Evolutionary conservation across 495 filamentous ascomycete genomes (phyloP).

Genomic region (Lophiotrema nucula): DNA sequence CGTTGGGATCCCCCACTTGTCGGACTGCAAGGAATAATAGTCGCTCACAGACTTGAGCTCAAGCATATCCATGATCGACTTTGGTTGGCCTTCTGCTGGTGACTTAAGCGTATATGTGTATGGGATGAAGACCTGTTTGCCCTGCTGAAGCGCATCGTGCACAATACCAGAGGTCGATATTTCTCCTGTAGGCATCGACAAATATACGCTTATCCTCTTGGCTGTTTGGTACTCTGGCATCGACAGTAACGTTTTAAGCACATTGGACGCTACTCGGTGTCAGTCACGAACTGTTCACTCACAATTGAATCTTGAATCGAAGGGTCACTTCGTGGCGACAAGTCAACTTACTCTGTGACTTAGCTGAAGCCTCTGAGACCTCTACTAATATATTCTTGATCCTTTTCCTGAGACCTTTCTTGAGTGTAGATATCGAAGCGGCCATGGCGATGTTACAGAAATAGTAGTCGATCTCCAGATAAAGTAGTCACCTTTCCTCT

Average conservation of each 20-base stretch:
- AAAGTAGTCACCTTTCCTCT: not conserved
- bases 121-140: slow-evolving; percentile 88
- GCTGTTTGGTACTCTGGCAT: slow-evolving; percentile 68
- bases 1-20: slow-evolving; percentile 91
- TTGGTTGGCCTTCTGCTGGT: slow-evolving; percentile 47
- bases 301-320: too few species aligned
- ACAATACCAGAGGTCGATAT: slow-evolving; percentile 79
- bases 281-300: not conserved
- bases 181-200: slow-evolving; percentile 88
- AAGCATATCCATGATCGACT: slow-evolving; percentile 88
- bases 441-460: slow-evolving; percentile 44
- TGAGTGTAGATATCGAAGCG: slow-evolving; percentile 56
- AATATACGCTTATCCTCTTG: slow-evolving; percentile 74
- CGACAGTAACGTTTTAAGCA: slow-evolving; percentile 58
- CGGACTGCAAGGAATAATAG: slow-evolving; percentile 69
- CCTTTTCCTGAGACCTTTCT: slow-evolving; percentile 67
- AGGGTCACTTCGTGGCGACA: not conserved
- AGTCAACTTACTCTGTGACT: slow-evolving; percentile 60
- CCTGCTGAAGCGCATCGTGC: slow-evolving; percentile 67
- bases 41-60: slow-evolving; percentile 68
- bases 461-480: slow-evolving; percentile 9
- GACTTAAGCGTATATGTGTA: slow-evolving; percentile 68
- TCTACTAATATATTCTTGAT: slow-evolving; percentile 64
- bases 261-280: slow-evolving; percentile 53
- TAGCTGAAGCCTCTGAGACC: slow-evolving; percentile 57